Evolutionary conservation across 2,329 filamentous ascomycete genomes (phyloP), one percentile per base, ranked within the genome.

Genomic region (Thelonectria discophora): DNA sequence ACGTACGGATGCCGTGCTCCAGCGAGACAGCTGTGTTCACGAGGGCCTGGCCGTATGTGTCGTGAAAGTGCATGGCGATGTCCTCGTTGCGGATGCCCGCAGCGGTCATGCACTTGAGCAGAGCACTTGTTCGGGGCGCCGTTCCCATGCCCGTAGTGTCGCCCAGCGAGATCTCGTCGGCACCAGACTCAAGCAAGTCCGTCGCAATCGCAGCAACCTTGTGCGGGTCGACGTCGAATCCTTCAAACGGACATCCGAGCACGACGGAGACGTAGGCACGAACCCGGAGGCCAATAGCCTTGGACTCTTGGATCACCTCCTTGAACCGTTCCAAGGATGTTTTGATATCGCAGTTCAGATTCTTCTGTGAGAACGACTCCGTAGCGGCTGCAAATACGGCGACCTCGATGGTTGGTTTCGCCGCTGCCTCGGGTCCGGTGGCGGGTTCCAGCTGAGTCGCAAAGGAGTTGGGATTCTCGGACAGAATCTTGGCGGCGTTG

Each of bases 81-180:
- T 91, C 89, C 69, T 88, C 86, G 56, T 84, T 84, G 18, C 89
- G 83, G 17, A 96, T 84, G 0, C 89, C 90, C 2, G 90, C 90
- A 1, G 87, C 84, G 9, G 82, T 77, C 76, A 93, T 79, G 58
- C 88, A 88, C 65, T 83, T 83, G 60, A 93, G 80, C 48, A 93
- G 79, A 58, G 86, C 85, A 57, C 82, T 80, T 2, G 90, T 92
- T 58, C 87, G 81, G 17, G 88, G 88, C n/a, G 88, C 89, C 0
- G 92, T 96, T 32, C 93, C 94, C 85, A 96, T 93, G 17, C 94
- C 94, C 0, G 93, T 94, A 0, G 94, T 97, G 73, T 97, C 94
- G 7, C 93, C 93, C 1, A 97, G 85, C 1, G 91, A 91, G 68
- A 97, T 93, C 81, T 97, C 93, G 73, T 97, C 92, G 18, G 92